Base-by-base conservation (phyloP, 2,329 filamentous ascomycete species). In the Plectosphaerella cucumerina region DNA sequence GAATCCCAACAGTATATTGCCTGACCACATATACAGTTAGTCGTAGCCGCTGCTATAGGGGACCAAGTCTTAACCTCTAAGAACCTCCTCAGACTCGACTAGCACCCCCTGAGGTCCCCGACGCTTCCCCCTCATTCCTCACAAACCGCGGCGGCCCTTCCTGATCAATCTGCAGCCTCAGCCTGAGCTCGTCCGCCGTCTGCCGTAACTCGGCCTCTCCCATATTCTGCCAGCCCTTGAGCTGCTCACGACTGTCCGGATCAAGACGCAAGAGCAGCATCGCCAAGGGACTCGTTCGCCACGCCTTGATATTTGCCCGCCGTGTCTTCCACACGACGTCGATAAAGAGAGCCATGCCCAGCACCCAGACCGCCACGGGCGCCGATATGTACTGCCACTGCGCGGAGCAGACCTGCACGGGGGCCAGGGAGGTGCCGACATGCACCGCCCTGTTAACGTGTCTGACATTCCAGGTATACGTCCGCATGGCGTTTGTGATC, bases 211-310 rank as follows among this genome's bases (percentile, higher is more conserved):
- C 52, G 4, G 22, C 49, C 23, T 53, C 52, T 3, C 44, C 46
- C 41, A 51, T 42, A 6, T 39, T 11, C 50, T 53, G 46, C 43
- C 49, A 51, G 44, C 51, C 41, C 15, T 41, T 51, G 6, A 51
- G 35, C 3, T 53, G 35, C 23, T 46, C 45, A 6, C 42, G 45
- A 33, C 46, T 44, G n/a, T 48, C 39, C 14, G 45, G 31, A 21
- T 49, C 46, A 4, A 53, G 46, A n/a, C 52, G 41, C 11, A 53
- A 20, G 4, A 53, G 52, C 42, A 53, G 42, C 18, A 43, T 51
- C 23, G 52, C 52, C 14, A 53, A 49, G 33, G 46, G 51, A 11
- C 51, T 53, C 14, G 51, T 48, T 2, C 51, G 48, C 48, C 48
- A 53, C 21, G 48, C 39, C 43, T 42, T 50, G 41, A 53, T 47